phyloP scores from a whole-genome alignment of 257 asterid genomes.

The Lavandula angustifolia region DNA sequence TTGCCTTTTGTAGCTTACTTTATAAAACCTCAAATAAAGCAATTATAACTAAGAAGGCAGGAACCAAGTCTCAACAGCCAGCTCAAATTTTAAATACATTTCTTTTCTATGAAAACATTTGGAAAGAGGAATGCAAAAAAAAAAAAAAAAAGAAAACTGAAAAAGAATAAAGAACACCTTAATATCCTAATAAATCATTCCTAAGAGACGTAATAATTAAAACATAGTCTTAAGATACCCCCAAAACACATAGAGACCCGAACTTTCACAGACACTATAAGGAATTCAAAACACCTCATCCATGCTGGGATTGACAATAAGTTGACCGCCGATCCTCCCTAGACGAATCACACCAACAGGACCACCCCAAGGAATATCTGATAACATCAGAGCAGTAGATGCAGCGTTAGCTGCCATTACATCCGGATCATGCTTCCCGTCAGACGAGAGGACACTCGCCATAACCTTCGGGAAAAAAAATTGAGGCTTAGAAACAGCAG shows the following conservation, averaged over 20 bases:
- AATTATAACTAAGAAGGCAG: conserved; percentile 1
- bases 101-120: background rate
- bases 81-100: background rate
- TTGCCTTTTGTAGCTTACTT: conserved; percentile 6
- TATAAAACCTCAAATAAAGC: conserved; percentile 2
- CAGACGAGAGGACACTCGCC: conserved; percentile 91
- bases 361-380: conserved; percentile 98
- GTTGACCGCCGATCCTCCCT: conserved; percentile 82
- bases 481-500: conserved; percentile 19
- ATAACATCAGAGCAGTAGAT: conserved; percentile 93
- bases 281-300: conserved; percentile 62
- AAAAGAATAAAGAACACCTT: background rate
- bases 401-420: conserved; percentile 96
- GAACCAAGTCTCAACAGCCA: background rate
- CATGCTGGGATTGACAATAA: conserved; percentile 88
- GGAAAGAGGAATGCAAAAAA: conserved; percentile 2
- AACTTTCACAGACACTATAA: conserved; percentile 10
- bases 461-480: conserved; percentile 49
- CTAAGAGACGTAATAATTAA: background rate
- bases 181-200: background rate
- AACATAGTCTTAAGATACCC: background rate
- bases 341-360: conserved; percentile 94
- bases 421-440: conserved; percentile 97
- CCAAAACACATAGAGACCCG: background rate
- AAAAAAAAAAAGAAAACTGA: background rate